A percentile compares a stretch with the other conserved stretches of the same genome.
Conservation (phyloP, 179 eudicot genomes). For the Sideroxylon spinosum region DNA sequence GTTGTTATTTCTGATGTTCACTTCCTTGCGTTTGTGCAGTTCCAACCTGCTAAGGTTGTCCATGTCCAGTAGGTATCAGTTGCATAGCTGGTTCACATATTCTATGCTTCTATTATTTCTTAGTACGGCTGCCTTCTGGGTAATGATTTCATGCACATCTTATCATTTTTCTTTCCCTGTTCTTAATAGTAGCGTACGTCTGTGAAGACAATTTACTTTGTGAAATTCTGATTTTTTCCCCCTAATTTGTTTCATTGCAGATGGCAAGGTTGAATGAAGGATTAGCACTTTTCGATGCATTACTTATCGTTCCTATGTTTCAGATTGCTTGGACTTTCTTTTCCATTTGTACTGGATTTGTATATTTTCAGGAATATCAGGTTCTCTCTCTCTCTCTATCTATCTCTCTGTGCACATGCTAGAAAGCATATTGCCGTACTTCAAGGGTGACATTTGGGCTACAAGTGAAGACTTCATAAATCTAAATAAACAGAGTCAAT, state of each 20-base stretch:
- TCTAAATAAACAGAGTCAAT: background rate
- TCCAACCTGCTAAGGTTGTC: slow-evolving; percentile 87
- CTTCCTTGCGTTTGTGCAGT: slow-evolving; percentile 35
- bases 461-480: too few species aligned
- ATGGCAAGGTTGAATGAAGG: slow-evolving; percentile 93
- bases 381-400: slow-evolving; percentile 30
- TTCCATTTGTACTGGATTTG: slow-evolving; percentile 97
- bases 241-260: slow-evolving; percentile 27
- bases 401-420: slow-evolving; percentile 28
- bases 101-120: slow-evolving; percentile 86
- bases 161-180: background rate
- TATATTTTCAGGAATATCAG: slow-evolving; percentile 96
- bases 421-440: background rate
- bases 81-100: slow-evolving; percentile 92
- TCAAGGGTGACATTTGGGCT: too few species aligned
- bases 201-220: background rate
- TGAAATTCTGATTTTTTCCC: slow-evolving; percentile 4
- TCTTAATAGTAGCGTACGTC: too few species aligned
- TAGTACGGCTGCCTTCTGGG: slow-evolving; percentile 98
- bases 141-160: slow-evolving; percentile 25
- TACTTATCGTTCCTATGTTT: slow-evolving; percentile 75
- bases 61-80: slow-evolving; percentile 68
- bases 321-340: slow-evolving; percentile 82
- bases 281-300: slow-evolving; percentile 78
- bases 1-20: background rate